Evolutionary conservation across 176 grass and related monocot species (phyloP).

Genomic region (Neostapfia colusana): DNA sequence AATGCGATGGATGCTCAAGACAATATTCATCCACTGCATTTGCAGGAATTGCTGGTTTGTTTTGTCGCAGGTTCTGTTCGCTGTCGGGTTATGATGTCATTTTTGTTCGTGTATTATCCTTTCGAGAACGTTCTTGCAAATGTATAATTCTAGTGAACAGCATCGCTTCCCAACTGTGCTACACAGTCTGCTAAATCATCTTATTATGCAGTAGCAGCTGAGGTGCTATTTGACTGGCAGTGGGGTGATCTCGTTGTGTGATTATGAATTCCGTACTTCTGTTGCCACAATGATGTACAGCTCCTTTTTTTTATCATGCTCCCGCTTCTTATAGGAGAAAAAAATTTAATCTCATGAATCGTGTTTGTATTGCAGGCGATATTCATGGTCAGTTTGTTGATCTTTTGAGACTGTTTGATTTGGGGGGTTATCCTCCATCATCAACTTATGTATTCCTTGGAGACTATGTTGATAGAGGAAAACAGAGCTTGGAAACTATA

Average conservation of each 20-base stretch:
- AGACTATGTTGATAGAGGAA: slow-evolving; percentile 60
- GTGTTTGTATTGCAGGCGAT: slow-evolving; percentile 46
- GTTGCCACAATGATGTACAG: not conserved
- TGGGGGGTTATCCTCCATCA: slow-evolving; percentile 62
- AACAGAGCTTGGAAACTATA: slow-evolving; percentile 57
- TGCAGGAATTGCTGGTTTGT: not conserved
- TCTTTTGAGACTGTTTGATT: slow-evolving; percentile 57
- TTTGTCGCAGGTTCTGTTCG: not conserved
- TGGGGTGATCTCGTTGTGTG: not conserved
- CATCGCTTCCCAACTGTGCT: not conserved
- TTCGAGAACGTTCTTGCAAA: not conserved
- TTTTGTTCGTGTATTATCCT: not conserved
- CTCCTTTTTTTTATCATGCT: not conserved
- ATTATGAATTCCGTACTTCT: not conserved
- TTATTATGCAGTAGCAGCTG: not conserved
- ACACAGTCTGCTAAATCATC: not conserved
- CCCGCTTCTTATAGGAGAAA: not conserved
- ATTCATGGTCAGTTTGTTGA: slow-evolving; percentile 67
- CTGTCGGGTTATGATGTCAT: not conserved
- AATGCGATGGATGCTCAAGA: not conserved
- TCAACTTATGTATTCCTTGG: slow-evolving; percentile 63
- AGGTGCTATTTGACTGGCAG: not conserved
- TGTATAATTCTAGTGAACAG: not conserved
- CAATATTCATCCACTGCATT: not conserved
- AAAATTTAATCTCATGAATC: not conserved